Evolutionary conservation across 2,329 filamentous ascomycete species (phyloP), one percentile per base, ranked within the genome.

Genomic region (Hymenoscyphus linearis): DNA sequence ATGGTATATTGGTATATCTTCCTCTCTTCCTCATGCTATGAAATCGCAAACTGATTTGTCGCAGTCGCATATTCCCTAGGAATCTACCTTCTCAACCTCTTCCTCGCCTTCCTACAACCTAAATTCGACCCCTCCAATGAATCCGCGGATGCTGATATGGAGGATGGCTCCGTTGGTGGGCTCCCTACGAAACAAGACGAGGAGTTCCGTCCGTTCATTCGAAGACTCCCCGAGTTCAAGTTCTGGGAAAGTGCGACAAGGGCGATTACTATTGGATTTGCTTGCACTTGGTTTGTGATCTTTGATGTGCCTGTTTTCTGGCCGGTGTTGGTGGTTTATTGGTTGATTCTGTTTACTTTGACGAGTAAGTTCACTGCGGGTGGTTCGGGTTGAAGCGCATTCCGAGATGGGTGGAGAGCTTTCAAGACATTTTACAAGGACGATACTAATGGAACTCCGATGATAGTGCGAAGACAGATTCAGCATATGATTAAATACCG

Each of bases 401-500:
- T 47, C 10, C 16, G 9, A 22, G 9, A 10, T 9, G 3, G 6
- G 14, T 18, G 37, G 16, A 7, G 37, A 40, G 44, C 25, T 25
- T 31, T 9, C 31, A 31, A 9, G 10, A 9, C 31, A 31, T 31
- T 25, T 50, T n/a, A 50, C n/a, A 22, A 25, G 36, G 58, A 12
- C 12, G 4, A 13, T 60, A 55, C 65, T 67, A 62, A 67, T 56
- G 22, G 6, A 5, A n/a, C 25, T 25, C 4, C 7, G 27, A 53
- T 44, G 18, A 18, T 70, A 96, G 92, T 99, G 95, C 87, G 95
- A 77, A 91, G 95, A 82, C 95, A 99, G 80, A 99, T 99, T 70
- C 95, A 99, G 80, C 95, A 98, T 80, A 99, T 99, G 95, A 93
- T 99, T 84, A 99, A 98, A 82, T 99, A 98, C 81, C 91, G 93